Evolutionary conservation across 371 early-diverging fungal species (phyloP), one percentile per base, ranked within the genome.

Genomic region (Gilbertella persicaria): DNA sequence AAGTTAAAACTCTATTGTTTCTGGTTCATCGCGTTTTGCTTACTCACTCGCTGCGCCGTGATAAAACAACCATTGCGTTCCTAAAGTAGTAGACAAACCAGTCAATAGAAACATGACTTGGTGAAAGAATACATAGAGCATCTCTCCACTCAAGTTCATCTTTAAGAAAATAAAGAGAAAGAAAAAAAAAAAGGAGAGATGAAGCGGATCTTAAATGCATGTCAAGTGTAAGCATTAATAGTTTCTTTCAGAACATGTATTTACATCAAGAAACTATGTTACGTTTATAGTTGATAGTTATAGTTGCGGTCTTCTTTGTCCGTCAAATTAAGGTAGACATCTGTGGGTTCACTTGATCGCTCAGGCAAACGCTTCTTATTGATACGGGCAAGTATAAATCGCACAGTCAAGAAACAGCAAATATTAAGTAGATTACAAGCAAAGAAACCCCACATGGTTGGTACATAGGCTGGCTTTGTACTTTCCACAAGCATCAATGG

Each of bases 11-110:
- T 20, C 38, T 53, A 44, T 20, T 28, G 25, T 42, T 19, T 17
- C n/a, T 36, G 12, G 5, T 16, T 10, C 10, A 42, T 17, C 10
- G 10, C 19, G 20, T 40, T 40, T 14, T 12, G 3, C 7, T 21
- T 26, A 46, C 72, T 74, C 79, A 83, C 84, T 81, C 4, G 86
- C 83, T 37, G 83, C 86, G 33, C 84, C 84, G 50, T 78, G 72
- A 58, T 86, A 86, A 45, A 83, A 81, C n/a, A 86, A 46, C 80
- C 82, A 86, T 54, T 86, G 86, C 1, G 73, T 69, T 2, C 79
- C 83, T 21, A 86, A 66, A 6, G 86, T 83, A 9, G 76, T 76
- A 46, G 65, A 74, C 14, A 86, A 59, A 4, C 86, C 86, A 17
- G 84, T 78, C 19, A 74, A 12, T 0, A 86, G 56, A 50, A 83